These are phyloP conservation scores for Epichloe elymi DNA, from an alignment of 2,329 filamentous ascomycete species.

Conservation along the genomic window DNA sequence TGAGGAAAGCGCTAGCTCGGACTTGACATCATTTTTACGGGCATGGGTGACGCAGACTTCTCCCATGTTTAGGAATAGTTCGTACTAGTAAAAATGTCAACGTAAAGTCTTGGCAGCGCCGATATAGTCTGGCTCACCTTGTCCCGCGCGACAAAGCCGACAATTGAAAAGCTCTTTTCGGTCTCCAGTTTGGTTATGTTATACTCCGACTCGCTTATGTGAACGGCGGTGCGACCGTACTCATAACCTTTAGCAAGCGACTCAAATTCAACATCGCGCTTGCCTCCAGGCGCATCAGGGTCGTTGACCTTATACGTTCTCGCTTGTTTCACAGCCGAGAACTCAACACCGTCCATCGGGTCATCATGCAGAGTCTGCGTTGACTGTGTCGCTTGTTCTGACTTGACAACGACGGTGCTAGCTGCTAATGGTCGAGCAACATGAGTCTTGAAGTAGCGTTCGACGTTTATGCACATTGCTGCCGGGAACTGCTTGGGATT, in stretches of 20 bases:
- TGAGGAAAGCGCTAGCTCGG: conserved; percentile 74
- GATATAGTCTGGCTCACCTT: conserved; percentile 35
- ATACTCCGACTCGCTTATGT: conserved; percentile 74
- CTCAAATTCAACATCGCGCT: conserved; percentile 68
- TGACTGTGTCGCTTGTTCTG: conserved; percentile 37
- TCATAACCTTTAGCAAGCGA: conserved; percentile 85
- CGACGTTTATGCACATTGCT: conserved; percentile 71
- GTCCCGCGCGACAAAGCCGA: conserved; percentile 70
- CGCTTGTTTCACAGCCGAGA: conserved; percentile 63
- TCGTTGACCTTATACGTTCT: conserved; percentile 74
- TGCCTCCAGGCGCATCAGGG: conserved; percentile 59
- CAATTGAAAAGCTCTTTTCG: conserved; percentile 57
- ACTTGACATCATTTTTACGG: conserved; percentile 66
- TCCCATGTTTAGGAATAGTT: conserved; percentile 76
- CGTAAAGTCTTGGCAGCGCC: not conserved
- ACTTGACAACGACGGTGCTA: conserved; percentile 56
- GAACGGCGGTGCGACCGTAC: conserved; percentile 84
- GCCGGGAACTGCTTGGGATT: conserved; percentile 59
- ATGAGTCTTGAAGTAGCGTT: conserved; percentile 82
- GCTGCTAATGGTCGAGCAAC: conserved; percentile 61
- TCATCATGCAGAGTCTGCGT: conserved; percentile 34
- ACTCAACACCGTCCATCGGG: conserved; percentile 36
- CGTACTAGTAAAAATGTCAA: conserved; percentile 40
- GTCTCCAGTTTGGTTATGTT: conserved; percentile 85
- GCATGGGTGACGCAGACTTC: conserved; percentile 67